Evolutionary conservation across 2,329 filamentous ascomycete genomes (phyloP).

Genomic region (Rhytidhysteron rufulum): DNA sequence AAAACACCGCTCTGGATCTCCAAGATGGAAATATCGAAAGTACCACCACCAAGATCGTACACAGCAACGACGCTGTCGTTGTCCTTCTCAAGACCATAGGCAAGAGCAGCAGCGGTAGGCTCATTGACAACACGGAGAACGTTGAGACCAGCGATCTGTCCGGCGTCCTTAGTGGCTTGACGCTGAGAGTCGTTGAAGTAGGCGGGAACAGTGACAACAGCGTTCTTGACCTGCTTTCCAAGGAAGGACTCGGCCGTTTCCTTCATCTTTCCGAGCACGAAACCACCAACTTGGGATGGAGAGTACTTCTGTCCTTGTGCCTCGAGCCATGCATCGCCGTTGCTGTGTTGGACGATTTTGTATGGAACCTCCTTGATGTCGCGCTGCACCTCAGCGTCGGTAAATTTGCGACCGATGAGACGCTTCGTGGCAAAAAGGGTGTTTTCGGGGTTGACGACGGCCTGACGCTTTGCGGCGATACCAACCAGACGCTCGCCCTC

Average conservation of each 20-base stretch:
- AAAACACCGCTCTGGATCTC: slow-evolving; percentile 98
- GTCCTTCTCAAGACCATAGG: slow-evolving; percentile 95
- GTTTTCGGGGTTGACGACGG: slow-evolving; percentile 97
- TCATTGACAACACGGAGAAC: slow-evolving; percentile 98
- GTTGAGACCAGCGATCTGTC: slow-evolving; percentile 92
- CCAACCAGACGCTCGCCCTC: slow-evolving; percentile 94
- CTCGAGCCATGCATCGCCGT: slow-evolving; percentile 94
- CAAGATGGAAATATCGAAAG: slow-evolving; percentile 97
- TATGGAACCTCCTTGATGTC: slow-evolving; percentile 97
- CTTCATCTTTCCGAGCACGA: slow-evolving; percentile 98
- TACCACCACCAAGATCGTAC: slow-evolving; percentile 97
- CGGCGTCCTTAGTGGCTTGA: slow-evolving; percentile 96
- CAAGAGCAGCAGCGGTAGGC: slow-evolving; percentile 91
- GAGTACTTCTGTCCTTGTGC: slow-evolving; percentile 94
- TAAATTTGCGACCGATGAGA: slow-evolving; percentile 97
- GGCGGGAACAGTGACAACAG: slow-evolving; percentile 91
- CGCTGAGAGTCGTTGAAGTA: slow-evolving; percentile 99
- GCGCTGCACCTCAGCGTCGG: slow-evolving; percentile 86
- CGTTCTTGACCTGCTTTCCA: slow-evolving; percentile 87
- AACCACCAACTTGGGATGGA: slow-evolving; percentile 96
- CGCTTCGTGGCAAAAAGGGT: slow-evolving; percentile 98
- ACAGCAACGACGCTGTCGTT: slow-evolving; percentile 85
- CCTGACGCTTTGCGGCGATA: slow-evolving; percentile 96
- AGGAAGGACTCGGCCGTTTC: slow-evolving; percentile 95
- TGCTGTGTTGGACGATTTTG: slow-evolving; percentile 96